Percentiles rank a stretch among this genome's conserved stretches.
Evolutionary conservation across 2,329 filamentous ascomycete genomes (phyloP).

Genomic region (Xylaria sp.): DNA sequence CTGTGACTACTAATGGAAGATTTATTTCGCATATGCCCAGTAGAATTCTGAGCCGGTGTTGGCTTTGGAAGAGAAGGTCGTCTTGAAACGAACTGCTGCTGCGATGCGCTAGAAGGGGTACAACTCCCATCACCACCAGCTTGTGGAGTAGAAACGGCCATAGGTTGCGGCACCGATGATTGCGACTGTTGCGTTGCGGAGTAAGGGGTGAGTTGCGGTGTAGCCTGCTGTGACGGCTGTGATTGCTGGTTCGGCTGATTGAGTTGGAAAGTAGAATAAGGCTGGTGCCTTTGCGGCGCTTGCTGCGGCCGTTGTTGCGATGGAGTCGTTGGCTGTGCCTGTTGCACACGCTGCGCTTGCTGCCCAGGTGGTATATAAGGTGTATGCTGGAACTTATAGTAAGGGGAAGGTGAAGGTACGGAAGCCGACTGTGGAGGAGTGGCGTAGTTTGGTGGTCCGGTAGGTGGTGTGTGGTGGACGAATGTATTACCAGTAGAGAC

Average conservation of each 20-base stretch:
- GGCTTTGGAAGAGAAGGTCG: slow-evolving; percentile 39
- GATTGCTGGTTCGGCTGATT: slow-evolving; percentile 18
- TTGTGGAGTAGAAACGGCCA: slow-evolving; percentile 17
- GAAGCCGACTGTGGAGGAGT: slow-evolving; percentile 15
- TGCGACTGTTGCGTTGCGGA: slow-evolving; percentile 19
- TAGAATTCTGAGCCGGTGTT: slow-evolving; percentile 37
- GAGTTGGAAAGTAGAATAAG: neutral
- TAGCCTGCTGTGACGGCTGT: slow-evolving; percentile 17
- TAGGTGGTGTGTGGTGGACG: slow-evolving; percentile 28
- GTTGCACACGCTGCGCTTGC: slow-evolving; percentile 26
- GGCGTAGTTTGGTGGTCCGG: slow-evolving; percentile 16
- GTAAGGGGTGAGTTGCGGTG: slow-evolving; percentile 28
- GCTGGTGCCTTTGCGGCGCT: slow-evolving; percentile 21
- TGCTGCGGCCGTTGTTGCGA: slow-evolving; percentile 29
- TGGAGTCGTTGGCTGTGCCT: slow-evolving; percentile 17
- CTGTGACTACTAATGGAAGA: slow-evolving; percentile 45
- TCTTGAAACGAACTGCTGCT: slow-evolving; percentile 38
- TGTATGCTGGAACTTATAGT: slow-evolving; percentile 36
- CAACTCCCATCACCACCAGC: slow-evolving; percentile 7
- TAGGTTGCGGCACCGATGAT: slow-evolving; percentile 4
- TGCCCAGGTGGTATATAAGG: slow-evolving; percentile 34
- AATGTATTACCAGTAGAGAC: slow-evolving; percentile 23
- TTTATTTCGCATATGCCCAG: slow-evolving; percentile 46
- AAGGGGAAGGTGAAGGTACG: slow-evolving; percentile 28
- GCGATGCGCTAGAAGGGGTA: slow-evolving; percentile 10